These are phyloP conservation scores for Gentiana macrophylla DNA, from an alignment of 257 asterid genomes.

Conservation along the genomic window DNA sequence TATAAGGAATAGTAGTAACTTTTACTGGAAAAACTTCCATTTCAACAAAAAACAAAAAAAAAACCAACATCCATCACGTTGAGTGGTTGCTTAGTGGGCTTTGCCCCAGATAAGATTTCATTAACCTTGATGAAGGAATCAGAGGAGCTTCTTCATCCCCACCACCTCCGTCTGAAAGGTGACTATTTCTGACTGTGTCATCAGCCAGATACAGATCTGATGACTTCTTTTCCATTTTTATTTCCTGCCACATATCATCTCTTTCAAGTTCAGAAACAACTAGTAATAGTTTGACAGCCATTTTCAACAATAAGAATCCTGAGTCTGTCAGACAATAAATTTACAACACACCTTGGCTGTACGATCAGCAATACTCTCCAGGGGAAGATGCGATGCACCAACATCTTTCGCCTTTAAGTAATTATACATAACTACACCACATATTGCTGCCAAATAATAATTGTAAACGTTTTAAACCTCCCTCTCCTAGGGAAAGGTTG, in stretches of 20 bases:
- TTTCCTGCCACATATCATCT: conserved; percentile 28
- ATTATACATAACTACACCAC: conserved; percentile 74
- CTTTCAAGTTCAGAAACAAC: not conserved
- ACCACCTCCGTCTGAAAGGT: conserved; percentile 14
- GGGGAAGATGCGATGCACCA: conserved; percentile 36
- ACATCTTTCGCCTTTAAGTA: conserved; percentile 57
- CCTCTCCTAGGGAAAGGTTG: not conserved
- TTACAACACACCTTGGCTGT: conserved; percentile 34
- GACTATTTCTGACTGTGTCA: conserved; percentile 12
- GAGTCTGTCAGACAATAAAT: not conserved
- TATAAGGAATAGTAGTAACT: no score
- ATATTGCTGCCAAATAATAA: conserved; percentile 49
- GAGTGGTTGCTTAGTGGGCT: conserved; percentile 32
- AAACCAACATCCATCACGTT: conserved; percentile 11
- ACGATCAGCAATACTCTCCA: conserved; percentile 41
- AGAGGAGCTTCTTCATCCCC: conserved; percentile 59
- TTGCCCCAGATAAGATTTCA: conserved; percentile 43
- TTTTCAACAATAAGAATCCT: not conserved
- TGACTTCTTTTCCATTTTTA: conserved; percentile 65
- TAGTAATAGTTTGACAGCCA: not conserved
- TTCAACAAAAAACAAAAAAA: no score
- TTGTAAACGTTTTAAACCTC: not conserved
- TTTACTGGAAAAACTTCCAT: no score
- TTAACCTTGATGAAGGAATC: conserved; percentile 41
- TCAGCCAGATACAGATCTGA: conserved; percentile 50